Conservation (phyloP, 164 flowering plant genomes). For the Annona squamosa region DNA sequence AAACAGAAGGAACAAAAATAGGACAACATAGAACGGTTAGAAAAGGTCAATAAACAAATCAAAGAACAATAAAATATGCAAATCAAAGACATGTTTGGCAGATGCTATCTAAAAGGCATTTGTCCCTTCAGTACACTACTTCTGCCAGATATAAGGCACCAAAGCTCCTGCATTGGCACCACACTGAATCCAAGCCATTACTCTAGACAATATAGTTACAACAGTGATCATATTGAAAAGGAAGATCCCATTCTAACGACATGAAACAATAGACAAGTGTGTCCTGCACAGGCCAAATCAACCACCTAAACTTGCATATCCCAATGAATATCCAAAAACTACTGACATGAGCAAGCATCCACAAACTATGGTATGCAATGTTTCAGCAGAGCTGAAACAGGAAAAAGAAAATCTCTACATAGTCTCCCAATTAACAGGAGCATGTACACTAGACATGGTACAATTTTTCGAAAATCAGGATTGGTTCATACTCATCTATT, state of each 20-base stretch:
- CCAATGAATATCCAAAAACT: no score
- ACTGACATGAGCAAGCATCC: no score
- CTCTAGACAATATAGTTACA: no score
- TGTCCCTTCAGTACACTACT: background rate
- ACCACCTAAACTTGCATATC: background rate
- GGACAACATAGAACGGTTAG: background rate
- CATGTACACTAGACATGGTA: no score
- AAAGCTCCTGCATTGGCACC: background rate
- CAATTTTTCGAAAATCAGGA: no score
- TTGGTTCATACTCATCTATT: no score
- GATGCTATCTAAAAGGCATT: no score
- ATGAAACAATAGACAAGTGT: background rate
- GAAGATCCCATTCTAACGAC: background rate
- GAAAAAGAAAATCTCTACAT: no score
- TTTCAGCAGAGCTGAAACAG: no score
- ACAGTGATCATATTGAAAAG: no score
- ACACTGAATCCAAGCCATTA: background rate
- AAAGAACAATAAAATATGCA: background rate
- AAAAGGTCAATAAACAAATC: background rate
- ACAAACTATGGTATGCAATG: no score
- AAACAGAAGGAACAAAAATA: background rate
- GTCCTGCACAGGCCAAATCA: background rate
- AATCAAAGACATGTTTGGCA: background rate
- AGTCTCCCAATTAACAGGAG: no score
- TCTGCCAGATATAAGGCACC: background rate